Evolutionary conservation across 352 stramenopile genomes (phyloP).

Genomic region (Phytophthora gonapodyides): DNA sequence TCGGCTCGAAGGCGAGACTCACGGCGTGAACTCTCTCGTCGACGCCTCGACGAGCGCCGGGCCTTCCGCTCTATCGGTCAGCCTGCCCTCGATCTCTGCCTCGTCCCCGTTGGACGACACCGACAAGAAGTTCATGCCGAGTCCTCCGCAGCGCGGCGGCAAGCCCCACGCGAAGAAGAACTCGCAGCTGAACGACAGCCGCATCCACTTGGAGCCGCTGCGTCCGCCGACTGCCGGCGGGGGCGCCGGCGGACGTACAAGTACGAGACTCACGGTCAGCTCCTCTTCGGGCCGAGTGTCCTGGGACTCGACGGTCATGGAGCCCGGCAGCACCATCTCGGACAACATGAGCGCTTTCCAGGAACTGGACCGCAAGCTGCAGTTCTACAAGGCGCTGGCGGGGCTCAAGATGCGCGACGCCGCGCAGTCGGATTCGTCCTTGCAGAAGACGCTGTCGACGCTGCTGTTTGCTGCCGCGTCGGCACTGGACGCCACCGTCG

Average conservation of each 20-base stretch:
- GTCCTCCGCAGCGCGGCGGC: slow-evolving; percentile 51
- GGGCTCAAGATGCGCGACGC: slow-evolving; percentile 55
- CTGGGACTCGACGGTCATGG: slow-evolving; percentile 46
- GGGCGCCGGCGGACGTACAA: slow-evolving; percentile 12
- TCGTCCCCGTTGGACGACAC: slow-evolving; percentile 24
- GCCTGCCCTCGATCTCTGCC: slow-evolving; percentile 57
- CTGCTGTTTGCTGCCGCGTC: slow-evolving; percentile 45
- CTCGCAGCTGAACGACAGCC: slow-evolving; percentile 49
- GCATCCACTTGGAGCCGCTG: slow-evolving; percentile 68
- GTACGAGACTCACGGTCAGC: slow-evolving; percentile 38
- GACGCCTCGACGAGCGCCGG: slow-evolving; percentile 6
- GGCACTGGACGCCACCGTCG: slow-evolving; percentile 50
- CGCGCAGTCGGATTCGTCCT: slow-evolving; percentile 40
- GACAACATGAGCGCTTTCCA: slow-evolving; percentile 44
- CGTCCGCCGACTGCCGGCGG: slow-evolving; percentile 42
- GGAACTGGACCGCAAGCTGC: slow-evolving; percentile 49
- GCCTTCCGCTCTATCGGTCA: slow-evolving; percentile 32
- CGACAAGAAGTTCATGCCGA: slow-evolving; percentile 48
- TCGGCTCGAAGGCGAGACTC: slow-evolving; percentile 18
- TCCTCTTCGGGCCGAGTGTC: slow-evolving; percentile 48
- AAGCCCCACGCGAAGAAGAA: slow-evolving; percentile 63
- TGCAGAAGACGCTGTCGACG: slow-evolving; percentile 51
- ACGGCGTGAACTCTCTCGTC: not conserved
- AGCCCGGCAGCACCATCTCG: slow-evolving; percentile 39
- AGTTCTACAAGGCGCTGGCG: slow-evolving; percentile 65